Evolutionary conservation across 164 flowering plant species (phyloP).

Genomic region (Magnolia changhungtana): DNA sequence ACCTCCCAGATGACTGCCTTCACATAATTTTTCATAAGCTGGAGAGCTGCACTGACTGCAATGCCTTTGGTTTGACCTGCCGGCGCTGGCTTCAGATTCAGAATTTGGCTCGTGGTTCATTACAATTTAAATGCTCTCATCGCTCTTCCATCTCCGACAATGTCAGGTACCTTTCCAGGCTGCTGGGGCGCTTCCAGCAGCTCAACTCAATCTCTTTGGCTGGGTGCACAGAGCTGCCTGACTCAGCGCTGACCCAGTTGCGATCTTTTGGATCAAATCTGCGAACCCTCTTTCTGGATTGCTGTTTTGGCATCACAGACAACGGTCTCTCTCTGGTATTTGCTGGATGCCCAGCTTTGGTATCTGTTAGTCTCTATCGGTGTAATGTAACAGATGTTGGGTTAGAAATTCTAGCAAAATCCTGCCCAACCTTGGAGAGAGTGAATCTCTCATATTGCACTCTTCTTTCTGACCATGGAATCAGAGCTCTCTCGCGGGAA

Average conservation of each 20-base stretch:
- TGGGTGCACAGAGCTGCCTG: constrained; percentile 58
- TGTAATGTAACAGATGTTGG: constrained; percentile 57
- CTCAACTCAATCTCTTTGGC: constrained; percentile 49
- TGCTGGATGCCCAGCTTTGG: constrained; percentile 43
- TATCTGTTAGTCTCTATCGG: constrained; percentile 48
- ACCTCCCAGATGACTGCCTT: constrained; percentile 70
- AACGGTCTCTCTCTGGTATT: constrained; percentile 44
- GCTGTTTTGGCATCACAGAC: constrained; percentile 60
- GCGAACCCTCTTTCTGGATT: constrained; percentile 43
- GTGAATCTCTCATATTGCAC: constrained; percentile 57
- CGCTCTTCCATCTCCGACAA: constrained; percentile 3
- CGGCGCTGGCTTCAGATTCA: constrained; percentile 64
- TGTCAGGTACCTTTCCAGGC: constrained; percentile 25
- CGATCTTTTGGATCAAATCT: constrained; percentile 40
- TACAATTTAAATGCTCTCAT: constrained; percentile 54
- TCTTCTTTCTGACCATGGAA: constrained; percentile 48
- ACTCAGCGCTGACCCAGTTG: constrained; percentile 40
- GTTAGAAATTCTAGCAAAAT: constrained; percentile 40
- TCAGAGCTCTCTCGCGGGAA: constrained; percentile 34
- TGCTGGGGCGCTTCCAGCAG: constrained; percentile 52
- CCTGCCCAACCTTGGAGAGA: constrained; percentile 38
- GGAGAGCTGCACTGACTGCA: constrained; percentile 35
- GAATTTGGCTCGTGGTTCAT: constrained; percentile 42
- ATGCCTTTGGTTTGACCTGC: constrained; percentile 75
- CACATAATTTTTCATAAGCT: constrained; percentile 39